Evolutionary conservation across 2,329 filamentous ascomycete species (phyloP), one percentile per base, ranked within the genome.

Genomic region (Colletotrichum coccodes): DNA sequence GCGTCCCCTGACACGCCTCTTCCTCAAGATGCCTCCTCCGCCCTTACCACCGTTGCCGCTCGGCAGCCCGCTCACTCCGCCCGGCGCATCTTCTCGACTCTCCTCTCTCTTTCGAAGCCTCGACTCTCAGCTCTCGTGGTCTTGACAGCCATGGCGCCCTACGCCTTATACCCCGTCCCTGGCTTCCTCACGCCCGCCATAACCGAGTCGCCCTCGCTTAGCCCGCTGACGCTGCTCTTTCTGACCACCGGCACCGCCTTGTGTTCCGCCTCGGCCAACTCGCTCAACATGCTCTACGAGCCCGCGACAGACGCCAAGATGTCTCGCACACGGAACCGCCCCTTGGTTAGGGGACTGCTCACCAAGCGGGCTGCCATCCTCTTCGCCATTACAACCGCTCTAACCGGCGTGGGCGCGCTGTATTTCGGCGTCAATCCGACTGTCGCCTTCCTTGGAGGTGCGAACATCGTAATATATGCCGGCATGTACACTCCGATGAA

Each of bases 261-360:
- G 23, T 96, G 94, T 79, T 93, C 90, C n/a, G 94, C 95, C 49
- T 94, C 92, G 68, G 96, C 96, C 49, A 99, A 99, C 78, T 90
- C 96, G 2, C 86, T 98, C 72, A 99, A 99, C 81, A 99, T 99
- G 96, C 90, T 98, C 67, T 94, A 98, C 81, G 96, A 99, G 81
- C 93, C 91, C 11, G 86, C 91, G 68, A 95, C 95, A 76, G 96
- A 99, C 79, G 94, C 94, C 52, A 90, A 92, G 75, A 99, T 99
- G 96, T 91, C 89, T 40, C 90, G 96, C n/a, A 99, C 96, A 2
- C 89, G 94, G 32, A 98, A 98, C 74, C 84, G 96, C 5, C 96
- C 96, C 0, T 85, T 99, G 0, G 96, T 98, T 4, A 89, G 96
- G 54, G 90, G 90, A 8, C 88, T 99, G 1, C 85, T 99, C 46